These are phyloP conservation scores for Zoysia japonica DNA, from an alignment of 176 grass and related monocot genomes.

Conservation along the genomic window DNA sequence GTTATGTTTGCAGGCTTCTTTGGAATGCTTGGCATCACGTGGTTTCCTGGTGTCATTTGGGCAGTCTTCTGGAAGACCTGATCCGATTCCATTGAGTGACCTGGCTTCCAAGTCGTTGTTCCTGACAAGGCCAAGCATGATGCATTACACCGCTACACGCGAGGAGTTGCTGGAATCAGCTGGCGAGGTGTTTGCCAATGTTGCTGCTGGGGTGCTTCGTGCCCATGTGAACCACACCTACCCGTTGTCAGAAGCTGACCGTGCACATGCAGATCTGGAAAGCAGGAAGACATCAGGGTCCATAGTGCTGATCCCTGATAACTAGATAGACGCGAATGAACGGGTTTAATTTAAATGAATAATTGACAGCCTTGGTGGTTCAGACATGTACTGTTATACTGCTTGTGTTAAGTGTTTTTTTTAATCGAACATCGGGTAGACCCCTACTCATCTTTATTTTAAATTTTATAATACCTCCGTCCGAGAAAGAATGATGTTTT, in stretches of 20 bases:
- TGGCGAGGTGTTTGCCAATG: constrained; percentile 61
- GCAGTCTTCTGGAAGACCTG: constrained; percentile 63
- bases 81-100: constrained; percentile 53
- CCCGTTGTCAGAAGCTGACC: constrained; percentile 53
- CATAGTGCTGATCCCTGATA: constrained; percentile 63
- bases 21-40: constrained; percentile 49
- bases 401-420: no score
- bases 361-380: no score
- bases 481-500: no score
- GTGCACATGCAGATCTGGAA: constrained; percentile 64
- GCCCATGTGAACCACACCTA: constrained; percentile 60
- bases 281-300: constrained; percentile 64
- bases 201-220: constrained; percentile 52
- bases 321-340: constrained; percentile 1
- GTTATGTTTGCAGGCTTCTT: constrained; percentile 46
- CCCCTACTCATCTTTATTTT: no score
- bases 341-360: not conserved
- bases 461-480: no score
- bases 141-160: constrained; percentile 63
- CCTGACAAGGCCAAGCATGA: constrained; percentile 57
- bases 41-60: constrained; percentile 72
- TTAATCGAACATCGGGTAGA: no score
- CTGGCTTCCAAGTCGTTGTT: constrained; percentile 67
- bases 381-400: no score
- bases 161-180: constrained; percentile 64